Evolutionary conservation across 139 green algal species (phyloP).

Genomic region (Desmodesmus armatus): DNA sequence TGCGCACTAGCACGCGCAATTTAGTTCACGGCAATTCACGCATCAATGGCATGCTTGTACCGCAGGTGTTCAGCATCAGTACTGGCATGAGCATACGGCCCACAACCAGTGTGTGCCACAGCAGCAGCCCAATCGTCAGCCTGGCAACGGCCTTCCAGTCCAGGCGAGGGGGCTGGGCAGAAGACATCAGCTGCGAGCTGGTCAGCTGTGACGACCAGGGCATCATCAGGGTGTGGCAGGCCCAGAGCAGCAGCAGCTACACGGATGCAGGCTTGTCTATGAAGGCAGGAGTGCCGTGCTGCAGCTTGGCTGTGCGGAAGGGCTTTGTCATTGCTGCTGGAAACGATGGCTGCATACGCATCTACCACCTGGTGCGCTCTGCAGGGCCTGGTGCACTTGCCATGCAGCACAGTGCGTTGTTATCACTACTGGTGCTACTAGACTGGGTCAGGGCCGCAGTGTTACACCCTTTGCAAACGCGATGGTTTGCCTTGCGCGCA

Average conservation of each 20-base stretch:
- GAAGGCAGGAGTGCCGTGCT: slow-evolving; percentile 30
- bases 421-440: too few species aligned
- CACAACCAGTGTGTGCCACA: slow-evolving; percentile 6
- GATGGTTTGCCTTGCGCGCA: too few species aligned
- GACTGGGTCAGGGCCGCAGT: too few species aligned
- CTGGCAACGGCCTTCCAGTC: slow-evolving; percentile 53
- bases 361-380: slow-evolving; percentile 52
- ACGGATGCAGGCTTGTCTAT: neutral
- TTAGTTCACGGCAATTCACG: too few species aligned
- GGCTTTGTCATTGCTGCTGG: slow-evolving; percentile 51
- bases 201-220: slow-evolving; percentile 53
- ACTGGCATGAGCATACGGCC: slow-evolving; percentile 10
- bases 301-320: slow-evolving; percentile 51
- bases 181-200: slow-evolving; percentile 47
- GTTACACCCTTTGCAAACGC: too few species aligned
- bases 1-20: too few species aligned
- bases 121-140: slow-evolving; percentile 44
- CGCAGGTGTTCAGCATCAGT: slow-evolving; percentile 32
- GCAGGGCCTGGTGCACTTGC: neutral
- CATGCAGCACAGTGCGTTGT: neutral
- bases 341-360: slow-evolving; percentile 44
- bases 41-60: too few species aligned
- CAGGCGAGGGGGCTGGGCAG: slow-evolving; percentile 16
- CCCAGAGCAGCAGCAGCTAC: neutral
- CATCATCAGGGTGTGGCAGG: slow-evolving; percentile 51